Evolutionary conservation across 1,284 basidiomycete species (phyloP).

Genomic region (Apiotrichum gamsii): DNA sequence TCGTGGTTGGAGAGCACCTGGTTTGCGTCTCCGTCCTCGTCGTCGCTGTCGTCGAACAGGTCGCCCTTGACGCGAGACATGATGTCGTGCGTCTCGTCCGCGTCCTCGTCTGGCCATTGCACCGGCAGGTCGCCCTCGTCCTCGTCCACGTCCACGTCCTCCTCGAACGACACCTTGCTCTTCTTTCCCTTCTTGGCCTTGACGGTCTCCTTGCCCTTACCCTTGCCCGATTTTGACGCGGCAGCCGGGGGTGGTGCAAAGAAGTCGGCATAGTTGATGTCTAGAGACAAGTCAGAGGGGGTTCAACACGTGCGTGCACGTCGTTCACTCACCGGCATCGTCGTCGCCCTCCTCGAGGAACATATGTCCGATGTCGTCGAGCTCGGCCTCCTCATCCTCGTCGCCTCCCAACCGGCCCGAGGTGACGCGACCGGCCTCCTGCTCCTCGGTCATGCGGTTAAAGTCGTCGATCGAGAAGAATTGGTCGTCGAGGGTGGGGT

Average conservation of each 20-base stretch:
- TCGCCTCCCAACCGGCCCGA: slow-evolving; percentile 55
- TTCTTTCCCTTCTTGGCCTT: slow-evolving; percentile 45
- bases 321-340: slow-evolving; percentile 34
- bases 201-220: slow-evolving; percentile 27
- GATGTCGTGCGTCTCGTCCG: slow-evolving; percentile 38
- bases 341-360: slow-evolving; percentile 46
- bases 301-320: background rate
- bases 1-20: slow-evolving; percentile 51
- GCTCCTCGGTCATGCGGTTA: slow-evolving; percentile 76
- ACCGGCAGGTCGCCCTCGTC: slow-evolving; percentile 35
- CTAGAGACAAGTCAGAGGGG: slow-evolving; percentile 22
- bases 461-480: slow-evolving; percentile 90
- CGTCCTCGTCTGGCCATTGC: slow-evolving; percentile 26
- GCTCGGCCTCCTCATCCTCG: slow-evolving; percentile 53
- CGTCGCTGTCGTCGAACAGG: slow-evolving; percentile 53
- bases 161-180: slow-evolving; percentile 38
- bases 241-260: slow-evolving; percentile 54
- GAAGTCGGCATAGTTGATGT: slow-evolving; percentile 52
- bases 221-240: slow-evolving; percentile 20
- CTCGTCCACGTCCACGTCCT: slow-evolving; percentile 16
- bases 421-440: slow-evolving; percentile 63
- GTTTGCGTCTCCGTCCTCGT: slow-evolving; percentile 39
- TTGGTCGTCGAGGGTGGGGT: slow-evolving; percentile 75
- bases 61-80: slow-evolving; percentile 52
- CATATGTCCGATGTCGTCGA: slow-evolving; percentile 43